phyloP scores from a whole-genome alignment of 1,284 basidiomycete species.

The Anthracocystis panici-leucophaei region DNA sequence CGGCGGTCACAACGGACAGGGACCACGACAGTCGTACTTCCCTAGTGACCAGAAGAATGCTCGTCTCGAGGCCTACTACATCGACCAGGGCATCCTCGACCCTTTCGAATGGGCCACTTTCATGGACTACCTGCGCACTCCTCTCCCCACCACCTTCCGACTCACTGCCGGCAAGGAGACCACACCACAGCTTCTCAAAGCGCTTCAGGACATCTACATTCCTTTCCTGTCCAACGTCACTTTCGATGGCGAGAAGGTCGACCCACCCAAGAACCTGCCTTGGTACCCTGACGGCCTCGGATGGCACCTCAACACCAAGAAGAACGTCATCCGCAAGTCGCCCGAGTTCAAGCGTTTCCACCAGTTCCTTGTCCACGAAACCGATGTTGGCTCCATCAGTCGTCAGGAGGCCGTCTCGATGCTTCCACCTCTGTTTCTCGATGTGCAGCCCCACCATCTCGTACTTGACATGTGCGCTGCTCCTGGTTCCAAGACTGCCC shows the following conservation, averaged over 20 bases:
- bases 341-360: slow-evolving; percentile 97
- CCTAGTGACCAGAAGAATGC: slow-evolving; percentile 46
- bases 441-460: slow-evolving; percentile 76
- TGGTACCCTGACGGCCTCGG: slow-evolving; percentile 96
- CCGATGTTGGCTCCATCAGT: slow-evolving; percentile 96
- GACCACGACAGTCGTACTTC: slow-evolving; percentile 22
- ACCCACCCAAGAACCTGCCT: slow-evolving; percentile 83
- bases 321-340: slow-evolving; percentile 87
- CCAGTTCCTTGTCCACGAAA: slow-evolving; percentile 96
- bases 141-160: slow-evolving; percentile 93
- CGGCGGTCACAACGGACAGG: slow-evolving; percentile 24
- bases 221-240: slow-evolving; percentile 80
- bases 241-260: slow-evolving; percentile 78
- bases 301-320: slow-evolving; percentile 95
- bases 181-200: slow-evolving; percentile 59
- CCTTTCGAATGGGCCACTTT: slow-evolving; percentile 81
- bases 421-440: slow-evolving; percentile 94
- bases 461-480: slow-evolving; percentile 98
- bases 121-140: slow-evolving; percentile 77
- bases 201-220: slow-evolving; percentile 75
- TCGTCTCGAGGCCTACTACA: slow-evolving; percentile 65
- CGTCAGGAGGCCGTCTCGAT: slow-evolving; percentile 98
- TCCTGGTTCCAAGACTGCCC: slow-evolving; percentile 96
- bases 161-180: slow-evolving; percentile 75
- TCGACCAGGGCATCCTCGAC: slow-evolving; percentile 64